Evolutionary conservation across 768 basidiomycete species (phyloP).

Genomic region (Leccinum subtestaceum): DNA sequence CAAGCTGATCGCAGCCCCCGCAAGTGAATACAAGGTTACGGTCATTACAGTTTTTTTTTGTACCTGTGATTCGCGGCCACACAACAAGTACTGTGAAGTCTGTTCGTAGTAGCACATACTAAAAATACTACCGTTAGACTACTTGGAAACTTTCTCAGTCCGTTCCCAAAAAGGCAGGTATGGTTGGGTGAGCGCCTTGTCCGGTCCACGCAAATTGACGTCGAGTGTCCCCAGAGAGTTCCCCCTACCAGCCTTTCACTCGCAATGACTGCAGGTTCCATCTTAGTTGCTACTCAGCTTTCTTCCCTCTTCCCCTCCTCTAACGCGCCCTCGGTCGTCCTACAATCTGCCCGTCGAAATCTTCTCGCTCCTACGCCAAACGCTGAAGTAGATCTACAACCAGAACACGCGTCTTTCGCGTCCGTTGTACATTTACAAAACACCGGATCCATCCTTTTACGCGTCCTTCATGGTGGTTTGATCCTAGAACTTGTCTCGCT

Average conservation of each 20-base stretch:
- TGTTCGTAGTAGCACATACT: background rate
- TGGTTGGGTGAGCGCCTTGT: slow-evolving; percentile 2
- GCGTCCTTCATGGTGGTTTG: slow-evolving; percentile 70
- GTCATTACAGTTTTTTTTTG: background rate
- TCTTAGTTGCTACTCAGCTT: slow-evolving; percentile 58
- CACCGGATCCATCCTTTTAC: slow-evolving; percentile 67
- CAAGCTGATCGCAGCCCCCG: background rate
- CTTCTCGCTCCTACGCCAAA: slow-evolving; percentile 45
- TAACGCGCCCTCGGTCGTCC: slow-evolving; percentile 47
- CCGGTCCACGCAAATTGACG: background rate
- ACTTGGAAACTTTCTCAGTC: background rate
- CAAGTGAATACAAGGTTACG: background rate
- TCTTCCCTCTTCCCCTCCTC: slow-evolving; percentile 59
- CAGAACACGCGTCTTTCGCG: slow-evolving; percentile 73
- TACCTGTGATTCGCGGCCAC: background rate
- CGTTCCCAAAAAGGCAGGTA: slow-evolving; percentile 25
- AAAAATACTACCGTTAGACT: background rate
- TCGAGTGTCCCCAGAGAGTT: background rate
- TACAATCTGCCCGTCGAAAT: slow-evolving; percentile 60
- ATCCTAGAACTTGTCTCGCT: slow-evolving; percentile 79
- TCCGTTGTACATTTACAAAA: slow-evolving; percentile 52
- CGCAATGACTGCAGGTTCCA: slow-evolving; percentile 25
- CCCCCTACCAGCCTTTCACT: background rate
- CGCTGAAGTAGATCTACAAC: slow-evolving; percentile 41
- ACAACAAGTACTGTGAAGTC: too few species aligned